Conservation (phyloP, 106 monocot genomes). For the Triglochin maritima region DNA sequence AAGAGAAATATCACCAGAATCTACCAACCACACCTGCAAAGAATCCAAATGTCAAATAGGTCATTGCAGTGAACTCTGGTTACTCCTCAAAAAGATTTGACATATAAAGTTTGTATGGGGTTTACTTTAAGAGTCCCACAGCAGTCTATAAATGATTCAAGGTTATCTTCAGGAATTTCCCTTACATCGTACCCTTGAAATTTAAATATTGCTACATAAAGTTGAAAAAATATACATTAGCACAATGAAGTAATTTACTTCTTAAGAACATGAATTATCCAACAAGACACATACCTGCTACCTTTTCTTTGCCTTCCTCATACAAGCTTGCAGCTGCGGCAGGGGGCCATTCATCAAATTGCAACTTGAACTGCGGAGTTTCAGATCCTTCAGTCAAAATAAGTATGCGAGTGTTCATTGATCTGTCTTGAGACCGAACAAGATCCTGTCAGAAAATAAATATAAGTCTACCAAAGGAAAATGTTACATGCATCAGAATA, state of each 20-base stretch:
- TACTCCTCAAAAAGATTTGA: too few species aligned
- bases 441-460: conserved; percentile 24
- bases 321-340: conserved; percentile 25
- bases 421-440: conserved; percentile 27
- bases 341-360: conserved; percentile 39
- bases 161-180: conserved; percentile 31
- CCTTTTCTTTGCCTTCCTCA: conserved; percentile 45
- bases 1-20: conserved; percentile 14
- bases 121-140: conserved; percentile 36
- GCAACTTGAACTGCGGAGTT: conserved; percentile 36
- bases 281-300: conserved; percentile 33
- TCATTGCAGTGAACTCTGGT: not conserved
- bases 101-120: too few species aligned
- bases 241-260: not conserved
- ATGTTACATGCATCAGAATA: not conserved
- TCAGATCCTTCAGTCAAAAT: conserved; percentile 44
- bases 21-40: conserved; percentile 46
- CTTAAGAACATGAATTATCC: not conserved
- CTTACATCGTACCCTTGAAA: conserved; percentile 42
- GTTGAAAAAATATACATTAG: conserved; percentile 7
- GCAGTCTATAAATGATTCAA: conserved; percentile 22
- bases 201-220: conserved; percentile 40
- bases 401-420: conserved; percentile 14
- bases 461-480: not conserved
- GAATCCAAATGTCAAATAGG: not conserved